phyloP scores from a whole-genome alignment of 495 filamentous ascomycete genomes.

The Neurospora tetraspora region DNA sequence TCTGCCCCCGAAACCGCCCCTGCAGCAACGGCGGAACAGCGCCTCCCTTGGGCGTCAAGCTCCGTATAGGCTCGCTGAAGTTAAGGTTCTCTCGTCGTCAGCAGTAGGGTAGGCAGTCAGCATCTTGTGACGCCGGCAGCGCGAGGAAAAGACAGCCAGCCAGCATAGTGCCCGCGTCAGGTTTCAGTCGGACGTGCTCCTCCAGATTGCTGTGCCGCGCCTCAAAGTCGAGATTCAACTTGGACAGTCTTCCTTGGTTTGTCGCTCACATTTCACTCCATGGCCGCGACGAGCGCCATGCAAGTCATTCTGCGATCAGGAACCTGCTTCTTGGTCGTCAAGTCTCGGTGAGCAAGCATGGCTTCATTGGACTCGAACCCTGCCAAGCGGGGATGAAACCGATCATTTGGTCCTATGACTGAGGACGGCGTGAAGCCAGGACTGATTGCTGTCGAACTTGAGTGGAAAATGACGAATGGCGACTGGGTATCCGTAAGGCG shows the following conservation, averaged over 20 bases:
- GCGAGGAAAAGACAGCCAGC: neutral
- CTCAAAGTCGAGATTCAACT: neutral
- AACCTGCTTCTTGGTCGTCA: neutral
- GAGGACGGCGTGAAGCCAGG: neutral
- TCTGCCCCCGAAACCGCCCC: neutral
- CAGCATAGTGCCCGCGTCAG: neutral
- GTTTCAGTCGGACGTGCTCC: neutral
- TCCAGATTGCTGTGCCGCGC: neutral
- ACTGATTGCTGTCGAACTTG: neutral
- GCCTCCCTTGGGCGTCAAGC: neutral
- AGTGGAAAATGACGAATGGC: neutral
- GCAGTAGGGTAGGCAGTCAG: neutral
- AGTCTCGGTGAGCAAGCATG: neutral
- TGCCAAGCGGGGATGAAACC: neutral
- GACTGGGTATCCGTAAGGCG: neutral
- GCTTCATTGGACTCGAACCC: neutral
- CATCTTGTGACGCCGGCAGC: neutral
- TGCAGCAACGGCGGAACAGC: neutral
- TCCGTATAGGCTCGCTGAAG: neutral
- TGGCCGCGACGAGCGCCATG: neutral
- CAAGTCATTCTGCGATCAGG: neutral
- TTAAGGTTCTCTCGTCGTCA: neutral
- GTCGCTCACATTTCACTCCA: neutral
- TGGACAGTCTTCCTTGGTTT: neutral
- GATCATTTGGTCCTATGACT: neutral